Evolutionary conservation across 441 rosid species (phyloP), one percentile per base, ranked within the genome.

Genomic region (Cnidoscolus chayamansa): DNA sequence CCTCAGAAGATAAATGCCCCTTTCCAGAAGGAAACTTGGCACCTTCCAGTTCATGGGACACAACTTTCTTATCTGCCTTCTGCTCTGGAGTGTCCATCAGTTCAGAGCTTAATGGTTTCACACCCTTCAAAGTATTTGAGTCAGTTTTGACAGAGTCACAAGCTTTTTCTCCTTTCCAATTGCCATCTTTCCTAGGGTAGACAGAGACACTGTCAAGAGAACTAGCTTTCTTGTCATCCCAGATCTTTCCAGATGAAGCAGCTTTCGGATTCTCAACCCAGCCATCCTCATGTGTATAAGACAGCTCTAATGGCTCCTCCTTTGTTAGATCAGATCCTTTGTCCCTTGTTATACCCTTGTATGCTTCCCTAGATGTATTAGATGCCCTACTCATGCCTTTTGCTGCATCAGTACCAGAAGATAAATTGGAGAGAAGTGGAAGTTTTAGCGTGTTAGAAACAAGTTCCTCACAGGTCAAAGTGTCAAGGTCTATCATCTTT

Each of bases 381-480:
- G 83, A 77, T 74, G 78, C 40, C 78, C 77, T 81, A 75, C 53
- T 66, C 49, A 51, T 65, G 79, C 78, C 76, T 81, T 85, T 85
- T 50, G 72, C 66, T 68, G 61, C 84, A 78, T 48, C 81, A 71
- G 58, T 43, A 45, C 75, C 76, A 65, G 84, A 79, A 69, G 74
- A 72, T 54, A 83, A 74, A 83, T 79, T 81, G 73, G 90, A 89
- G 70, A 90, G 67, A 72, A 90, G 82, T 53, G 97, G 94, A 78
- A 89, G 91, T 84, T 82, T 86, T 83, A 87, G 40, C 56, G 94
- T 81, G 80, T 84, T 81, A n/a, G 88, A 81, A 77, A 95, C 87
- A 81, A 90, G 89, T 77, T 90, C 93, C 79, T 90, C 91, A n/a
- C 81, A 83, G 59, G 74, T 77, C 72, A 77, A 61, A 19, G 80